Evolutionary conservation across 768 basidiomycete species (phyloP), one percentile per base, ranked within the genome.

Genomic region (Lactarius vividus): DNA sequence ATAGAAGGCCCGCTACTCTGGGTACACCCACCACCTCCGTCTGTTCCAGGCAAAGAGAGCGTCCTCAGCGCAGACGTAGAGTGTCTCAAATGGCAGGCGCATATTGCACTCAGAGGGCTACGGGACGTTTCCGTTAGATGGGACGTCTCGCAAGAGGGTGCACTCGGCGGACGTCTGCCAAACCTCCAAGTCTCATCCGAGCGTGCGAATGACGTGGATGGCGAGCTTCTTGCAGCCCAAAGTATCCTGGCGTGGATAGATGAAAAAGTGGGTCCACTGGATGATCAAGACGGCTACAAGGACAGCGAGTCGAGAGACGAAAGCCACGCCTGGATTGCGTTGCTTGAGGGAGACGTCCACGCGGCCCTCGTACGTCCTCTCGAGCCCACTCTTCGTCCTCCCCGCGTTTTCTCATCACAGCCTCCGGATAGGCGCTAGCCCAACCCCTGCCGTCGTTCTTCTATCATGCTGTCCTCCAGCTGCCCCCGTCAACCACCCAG

Each of bases 11-110:
- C 89, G 28, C 78, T 87, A 0, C 81, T 94, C 54, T 92, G 90
- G 88, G 84, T 92, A 28, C 79, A 79, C 18, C 82, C 85, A 26
- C 87, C 86, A 2, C 28, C 13, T 26, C 28, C 42, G 15, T 37
- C 61, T 35, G 23, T 40, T n/a, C 61, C 35, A 1, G 53, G 42
- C 39, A 65, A 42, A 70, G 73, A 59, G 52, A 69, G 71, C 58
- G 71, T 77, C 3, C 82, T 94, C 67, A 91, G 89, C 75, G 75
- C 81, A 61, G 92, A 94, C 76, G 87, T 93, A 70, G 91, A 93
- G 71, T 94, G 92, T 74, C 83, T 94, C 73, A 93, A 92, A 77
- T 94, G 92, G 92, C 92, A 94, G 75, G 90, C 92, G 0, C 92
- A 89, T 71, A 79, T 91, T 57, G 87, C 88, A 29, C 84, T 88